phyloP scores from a whole-genome alignment of 73 alveolate species.

The Diophrys sp. region DNA sequence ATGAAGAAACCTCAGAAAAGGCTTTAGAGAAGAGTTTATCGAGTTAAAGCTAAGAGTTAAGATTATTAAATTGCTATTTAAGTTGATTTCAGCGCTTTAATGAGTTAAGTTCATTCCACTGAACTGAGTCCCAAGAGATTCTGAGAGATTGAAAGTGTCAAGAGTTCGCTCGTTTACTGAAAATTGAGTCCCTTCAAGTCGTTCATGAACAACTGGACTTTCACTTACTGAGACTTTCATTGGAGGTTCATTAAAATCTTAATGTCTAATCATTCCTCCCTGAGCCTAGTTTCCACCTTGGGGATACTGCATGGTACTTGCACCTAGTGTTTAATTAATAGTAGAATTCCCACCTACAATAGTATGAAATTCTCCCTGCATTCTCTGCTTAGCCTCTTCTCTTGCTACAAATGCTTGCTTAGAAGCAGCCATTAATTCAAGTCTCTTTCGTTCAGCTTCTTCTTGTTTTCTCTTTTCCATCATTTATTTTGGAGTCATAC shows the following conservation, averaged over 20 bases:
- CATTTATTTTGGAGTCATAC: conserved; percentile 56
- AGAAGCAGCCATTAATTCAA: conserved; percentile 42
- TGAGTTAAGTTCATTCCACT: background rate
- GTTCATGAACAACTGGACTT: background rate
- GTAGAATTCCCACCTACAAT: no score
- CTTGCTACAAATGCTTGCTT: conserved; percentile 15
- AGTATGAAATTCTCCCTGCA: conserved; percentile 19
- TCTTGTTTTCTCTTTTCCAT: conserved; percentile 42
- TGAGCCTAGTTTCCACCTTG: no score
- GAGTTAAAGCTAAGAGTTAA: no score
- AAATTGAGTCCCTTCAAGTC: background rate
- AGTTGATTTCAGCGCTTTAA: no score
- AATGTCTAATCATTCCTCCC: no score
- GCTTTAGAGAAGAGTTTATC: no score
- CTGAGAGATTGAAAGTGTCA: background rate
- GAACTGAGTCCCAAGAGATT: background rate
- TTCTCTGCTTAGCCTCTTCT: conserved; percentile 24
- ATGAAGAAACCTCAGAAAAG: no score
- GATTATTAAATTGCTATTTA: no score
- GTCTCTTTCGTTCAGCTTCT: conserved; percentile 28
- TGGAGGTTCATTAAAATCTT: no score
- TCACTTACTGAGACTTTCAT: background rate
- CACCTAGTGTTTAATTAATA: no score
- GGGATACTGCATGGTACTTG: no score
- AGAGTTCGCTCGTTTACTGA: background rate